Evolutionary conservation across 2,329 filamentous ascomycete genomes (phyloP).

Genomic region (Coniochaeta sp.): DNA sequence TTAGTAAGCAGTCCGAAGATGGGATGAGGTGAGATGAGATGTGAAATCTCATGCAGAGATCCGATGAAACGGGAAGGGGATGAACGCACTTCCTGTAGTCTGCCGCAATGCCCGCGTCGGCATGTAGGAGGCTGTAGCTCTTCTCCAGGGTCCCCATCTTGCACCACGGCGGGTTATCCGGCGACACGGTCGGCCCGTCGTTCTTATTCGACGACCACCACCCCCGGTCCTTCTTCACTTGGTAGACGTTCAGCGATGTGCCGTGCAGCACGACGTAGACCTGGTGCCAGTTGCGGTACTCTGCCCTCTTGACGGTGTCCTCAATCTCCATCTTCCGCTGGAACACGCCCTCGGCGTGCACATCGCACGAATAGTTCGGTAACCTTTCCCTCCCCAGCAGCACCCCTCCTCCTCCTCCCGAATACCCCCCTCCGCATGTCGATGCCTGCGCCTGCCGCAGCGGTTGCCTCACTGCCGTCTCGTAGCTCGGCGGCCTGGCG

Average conservation of each 20-base stretch:
- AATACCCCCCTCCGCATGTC: not conserved
- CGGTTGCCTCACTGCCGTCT: slow-evolving; percentile 21
- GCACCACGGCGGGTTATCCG: slow-evolving; percentile 44
- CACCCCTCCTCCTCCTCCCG: slow-evolving; percentile 30
- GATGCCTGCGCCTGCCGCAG: slow-evolving; percentile 10
- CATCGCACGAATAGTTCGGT: slow-evolving; percentile 50
- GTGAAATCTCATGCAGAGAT: not conserved
- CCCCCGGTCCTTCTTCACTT: slow-evolving; percentile 50
- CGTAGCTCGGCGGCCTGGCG: slow-evolving; percentile 41
- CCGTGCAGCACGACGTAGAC: slow-evolving; percentile 59
- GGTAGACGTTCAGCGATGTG: slow-evolving; percentile 60
- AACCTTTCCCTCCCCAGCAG: slow-evolving; percentile 21
- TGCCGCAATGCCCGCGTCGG: slow-evolving; percentile 68
- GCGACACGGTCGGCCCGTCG: slow-evolving; percentile 39
- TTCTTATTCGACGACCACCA: slow-evolving; percentile 38
- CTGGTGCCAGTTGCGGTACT: slow-evolving; percentile 57
- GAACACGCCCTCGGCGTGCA: slow-evolving; percentile 50
- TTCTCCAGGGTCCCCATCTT: slow-evolving; percentile 50
- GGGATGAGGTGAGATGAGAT: not conserved
- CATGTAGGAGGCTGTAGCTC: slow-evolving; percentile 67
- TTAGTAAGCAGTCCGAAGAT: slow-evolving; percentile 3
- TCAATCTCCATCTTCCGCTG: slow-evolving; percentile 60
- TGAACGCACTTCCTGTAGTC: slow-evolving; percentile 60
- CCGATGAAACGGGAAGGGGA: not conserved
- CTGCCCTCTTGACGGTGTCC: slow-evolving; percentile 54